phyloP scores from a whole-genome alignment of 805 yeast species.

The Candida silvicultrix region DNA sequence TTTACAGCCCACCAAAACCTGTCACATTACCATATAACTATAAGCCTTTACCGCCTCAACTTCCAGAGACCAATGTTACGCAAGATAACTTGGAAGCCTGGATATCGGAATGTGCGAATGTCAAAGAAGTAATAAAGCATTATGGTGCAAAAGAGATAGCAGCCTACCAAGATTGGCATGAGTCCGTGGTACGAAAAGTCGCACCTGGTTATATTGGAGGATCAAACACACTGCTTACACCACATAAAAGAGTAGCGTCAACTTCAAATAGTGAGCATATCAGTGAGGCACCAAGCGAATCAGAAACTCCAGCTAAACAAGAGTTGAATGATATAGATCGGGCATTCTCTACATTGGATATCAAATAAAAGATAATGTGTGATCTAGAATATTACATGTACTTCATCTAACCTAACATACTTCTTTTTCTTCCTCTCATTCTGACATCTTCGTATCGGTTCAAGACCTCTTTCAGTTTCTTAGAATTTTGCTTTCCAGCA shows the following conservation, averaged over 20 bases:
- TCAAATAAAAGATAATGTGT: not conserved
- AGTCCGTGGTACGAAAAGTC: conserved; percentile 20
- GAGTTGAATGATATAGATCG: conserved; percentile 16
- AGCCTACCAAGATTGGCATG: conserved; percentile 27
- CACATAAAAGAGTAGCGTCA: conserved; percentile 7
- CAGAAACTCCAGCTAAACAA: not conserved
- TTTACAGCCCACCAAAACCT: conserved; percentile 47
- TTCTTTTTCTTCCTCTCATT: conserved; percentile 88
- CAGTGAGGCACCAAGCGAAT: not conserved
- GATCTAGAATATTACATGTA: not conserved
- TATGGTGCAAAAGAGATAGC: conserved; percentile 21
- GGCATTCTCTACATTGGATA: conserved; percentile 13
- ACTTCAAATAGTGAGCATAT: not conserved
- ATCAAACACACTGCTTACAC: conserved; percentile 10
- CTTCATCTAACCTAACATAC: conserved; percentile 68
- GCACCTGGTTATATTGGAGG: conserved; percentile 39
- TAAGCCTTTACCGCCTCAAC: conserved; percentile 26
- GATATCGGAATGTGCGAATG: conserved; percentile 25
- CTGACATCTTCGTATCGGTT: conserved; percentile 77
- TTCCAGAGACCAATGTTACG: conserved; percentile 27
- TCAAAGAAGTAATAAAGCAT: conserved; percentile 19
- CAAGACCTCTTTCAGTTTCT: conserved; percentile 44
- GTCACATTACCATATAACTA: conserved; percentile 46
- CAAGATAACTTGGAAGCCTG: conserved; percentile 25
- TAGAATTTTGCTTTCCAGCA: conserved; percentile 27